Evolutionary conservation across 805 yeast species (phyloP).

Genomic region (Tetrapisispora taiwanensis): DNA sequence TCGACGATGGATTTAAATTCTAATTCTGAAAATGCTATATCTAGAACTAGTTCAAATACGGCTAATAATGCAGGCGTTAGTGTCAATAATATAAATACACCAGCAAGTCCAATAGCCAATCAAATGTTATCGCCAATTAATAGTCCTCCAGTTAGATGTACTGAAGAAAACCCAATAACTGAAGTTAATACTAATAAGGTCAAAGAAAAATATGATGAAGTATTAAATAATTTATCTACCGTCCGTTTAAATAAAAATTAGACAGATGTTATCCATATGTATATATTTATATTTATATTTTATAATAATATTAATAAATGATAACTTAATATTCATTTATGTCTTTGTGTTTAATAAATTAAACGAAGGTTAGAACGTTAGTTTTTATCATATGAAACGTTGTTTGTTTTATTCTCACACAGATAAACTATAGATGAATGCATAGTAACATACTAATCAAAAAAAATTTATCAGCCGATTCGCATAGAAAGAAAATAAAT

Average conservation of each 20-base stretch:
- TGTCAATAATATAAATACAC: neutral
- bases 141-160: conserved; percentile 7
- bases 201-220: conserved; percentile 63
- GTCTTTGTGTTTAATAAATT: no score
- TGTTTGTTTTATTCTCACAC: no score
- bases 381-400: no score
- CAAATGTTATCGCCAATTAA: neutral
- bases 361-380: no score
- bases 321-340: no score
- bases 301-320: no score
- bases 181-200: conserved; percentile 31
- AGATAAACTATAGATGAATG: no score
- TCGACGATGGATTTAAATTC: neutral
- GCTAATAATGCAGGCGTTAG: no score
- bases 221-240: conserved; percentile 54
- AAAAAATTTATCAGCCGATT: no score
- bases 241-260: conserved; percentile 43
- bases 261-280: neutral
- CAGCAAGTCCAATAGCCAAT: neutral
- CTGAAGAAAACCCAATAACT: neutral
- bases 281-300: no score
- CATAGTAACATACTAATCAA: no score
- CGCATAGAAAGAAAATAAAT: no score
- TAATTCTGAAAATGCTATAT: neutral
- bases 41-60: neutral